Conservation (phyloP, 495 filamentous ascomycete genomes). For the Beverwykella pulmonaria region DNA sequence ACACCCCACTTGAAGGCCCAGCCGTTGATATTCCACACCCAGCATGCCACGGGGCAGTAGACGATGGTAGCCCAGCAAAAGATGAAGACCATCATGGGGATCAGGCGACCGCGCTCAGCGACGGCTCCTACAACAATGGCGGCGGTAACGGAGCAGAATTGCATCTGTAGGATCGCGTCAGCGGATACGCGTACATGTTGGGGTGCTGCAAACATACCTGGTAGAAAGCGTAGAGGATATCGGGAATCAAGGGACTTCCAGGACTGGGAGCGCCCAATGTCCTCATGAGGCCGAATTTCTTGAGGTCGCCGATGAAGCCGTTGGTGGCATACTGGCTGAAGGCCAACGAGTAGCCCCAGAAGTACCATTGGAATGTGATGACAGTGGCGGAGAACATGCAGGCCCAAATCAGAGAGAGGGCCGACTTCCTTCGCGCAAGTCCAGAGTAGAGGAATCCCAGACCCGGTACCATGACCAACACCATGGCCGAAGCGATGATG, state of each 20-base stretch:
- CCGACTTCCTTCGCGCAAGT: conserved; percentile 65
- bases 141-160: conserved; percentile 91
- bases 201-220: conserved; percentile 53
- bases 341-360: conserved; percentile 74
- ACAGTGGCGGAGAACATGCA: conserved; percentile 67
- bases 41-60: conserved; percentile 94
- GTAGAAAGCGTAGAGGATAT: conserved; percentile 68
- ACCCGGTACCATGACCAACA: conserved; percentile 83
- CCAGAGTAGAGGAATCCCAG: conserved; percentile 72
- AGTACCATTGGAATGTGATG: conserved; percentile 74
- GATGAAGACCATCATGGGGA: conserved; percentile 93
- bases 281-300: conserved; percentile 68
- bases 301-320: conserved; percentile 68
- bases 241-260: conserved; percentile 64
- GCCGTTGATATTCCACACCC: conserved; percentile 92
- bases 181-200: not conserved
- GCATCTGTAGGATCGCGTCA: conserved; percentile 63
- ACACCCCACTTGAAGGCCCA: conserved; percentile 94
- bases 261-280: conserved; percentile 64
- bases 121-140: conserved; percentile 91
- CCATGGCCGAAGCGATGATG: conserved; percentile 89
- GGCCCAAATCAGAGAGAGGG: conserved; percentile 71
- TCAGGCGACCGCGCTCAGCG: conserved; percentile 88
- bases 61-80: conserved; percentile 97
- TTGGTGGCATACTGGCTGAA: conserved; percentile 66